Base-by-base conservation (phyloP, 148 eudicot species). In the Rhododendron ferrugineum region DNA sequence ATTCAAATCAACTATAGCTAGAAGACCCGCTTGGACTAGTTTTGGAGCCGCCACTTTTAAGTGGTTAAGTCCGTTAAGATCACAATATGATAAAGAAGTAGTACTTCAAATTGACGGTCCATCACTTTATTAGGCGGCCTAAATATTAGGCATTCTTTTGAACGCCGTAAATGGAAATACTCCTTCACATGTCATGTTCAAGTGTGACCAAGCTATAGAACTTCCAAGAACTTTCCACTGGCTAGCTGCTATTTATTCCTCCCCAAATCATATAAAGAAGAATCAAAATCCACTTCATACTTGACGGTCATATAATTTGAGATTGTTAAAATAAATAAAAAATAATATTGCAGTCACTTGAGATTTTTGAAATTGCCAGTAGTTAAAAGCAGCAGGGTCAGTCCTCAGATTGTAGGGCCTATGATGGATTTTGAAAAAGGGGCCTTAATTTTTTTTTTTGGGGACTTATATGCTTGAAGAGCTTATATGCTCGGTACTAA, bases 241-340 rank as follows among this genome's bases (percentile, higher is more conserved):
- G 11, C 9, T 46, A 1, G 64, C 82, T 5, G 37, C 20, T 44
- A 76, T 40, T 47, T 23, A 79, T 14, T 49, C 60, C 23, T 47
- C 50, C 60, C 82, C 82, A 79, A 79, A 85, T 79, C 56, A 40
- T 40, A 40, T 5, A 40, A 40, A 46, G 60, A 79, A 50, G 54
- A 50, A 50, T 23, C 83, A 85, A 77, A 79, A 62, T 77, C 28
- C 82, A 79, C 60, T 15, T 50, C 54, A 50, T 11, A 47, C 50
- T 47, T 47, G 50, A 47, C 11, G 50, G 50, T 47, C 13, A 47
- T 47, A 11, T 10, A 47, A 11, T 9, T 40, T 40, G 44, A 40
- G 44, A 40, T 40, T 40, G 44, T 40, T 40, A 40, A 40, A 40
- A 40, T 40, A 40, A 40, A 40, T 5, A 47, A 47, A 78, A 30